phyloP scores from a whole-genome alignment of 2,329 filamentous ascomycete genomes.

The Fusarium sp. region DNA sequence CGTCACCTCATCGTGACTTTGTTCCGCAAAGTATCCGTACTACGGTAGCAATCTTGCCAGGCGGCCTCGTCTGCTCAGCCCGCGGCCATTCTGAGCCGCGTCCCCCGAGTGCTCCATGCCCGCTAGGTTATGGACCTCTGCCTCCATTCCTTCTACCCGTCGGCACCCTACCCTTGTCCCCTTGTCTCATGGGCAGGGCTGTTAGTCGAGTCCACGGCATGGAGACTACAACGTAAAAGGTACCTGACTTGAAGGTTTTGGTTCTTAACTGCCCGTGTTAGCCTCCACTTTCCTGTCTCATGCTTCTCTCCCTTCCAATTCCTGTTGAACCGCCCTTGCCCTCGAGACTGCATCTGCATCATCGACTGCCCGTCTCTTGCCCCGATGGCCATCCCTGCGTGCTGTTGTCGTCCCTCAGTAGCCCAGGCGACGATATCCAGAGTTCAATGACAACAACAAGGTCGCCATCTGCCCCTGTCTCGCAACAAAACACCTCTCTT shows the following conservation, averaged over 20 bases:
- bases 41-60: slow-evolving; percentile 1
- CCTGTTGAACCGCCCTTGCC: slow-evolving; percentile 19
- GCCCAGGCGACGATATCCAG: slow-evolving; percentile 19
- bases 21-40: not conserved
- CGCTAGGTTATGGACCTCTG: slow-evolving; percentile 7
- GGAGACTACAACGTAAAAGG: slow-evolving; percentile 24
- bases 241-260: slow-evolving; percentile 28
- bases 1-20: slow-evolving; percentile 12
- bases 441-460: slow-evolving; percentile 39
- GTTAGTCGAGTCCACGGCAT: slow-evolving; percentile 39
- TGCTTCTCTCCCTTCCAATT: slow-evolving; percentile 18
- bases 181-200: slow-evolving; percentile 24
- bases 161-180: slow-evolving; percentile 22
- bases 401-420: slow-evolving; percentile 16
- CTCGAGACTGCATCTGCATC: slow-evolving; percentile 24
- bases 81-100: slow-evolving; percentile 13
- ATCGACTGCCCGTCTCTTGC: slow-evolving; percentile 15
- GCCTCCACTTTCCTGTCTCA: slow-evolving; percentile 35
- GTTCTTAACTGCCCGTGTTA: slow-evolving; percentile 25
- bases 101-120: slow-evolving; percentile 13
- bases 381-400: slow-evolving; percentile 26
- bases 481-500: slow-evolving; percentile 11
- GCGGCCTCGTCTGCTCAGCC: not conserved
- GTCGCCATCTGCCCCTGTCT: slow-evolving; percentile 9
- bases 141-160: slow-evolving; percentile 24